A percentile compares a stretch with the other conserved stretches of the same genome.
Evolutionary conservation across 306 rosid species (phyloP).

Genomic region (Ammopiptanthus mongolicus): DNA sequence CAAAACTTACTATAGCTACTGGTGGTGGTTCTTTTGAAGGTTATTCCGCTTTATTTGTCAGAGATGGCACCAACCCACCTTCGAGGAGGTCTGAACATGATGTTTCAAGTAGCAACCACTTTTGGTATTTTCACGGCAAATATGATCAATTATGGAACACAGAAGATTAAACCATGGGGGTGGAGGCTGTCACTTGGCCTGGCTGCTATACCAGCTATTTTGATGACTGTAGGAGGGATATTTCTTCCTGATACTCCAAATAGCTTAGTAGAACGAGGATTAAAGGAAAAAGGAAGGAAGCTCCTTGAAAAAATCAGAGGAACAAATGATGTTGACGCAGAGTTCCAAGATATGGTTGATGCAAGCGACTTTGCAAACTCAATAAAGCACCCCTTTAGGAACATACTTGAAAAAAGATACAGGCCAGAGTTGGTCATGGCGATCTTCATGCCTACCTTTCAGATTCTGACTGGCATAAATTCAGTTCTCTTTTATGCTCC

Average conservation of each 20-base stretch:
- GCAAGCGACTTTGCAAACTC: constrained; percentile 70
- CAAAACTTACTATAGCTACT: constrained; percentile 9
- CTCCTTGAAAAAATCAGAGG: constrained; percentile 71
- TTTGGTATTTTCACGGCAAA: constrained; percentile 82
- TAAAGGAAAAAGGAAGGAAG: constrained; percentile 46
- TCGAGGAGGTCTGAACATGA: constrained; percentile 86
- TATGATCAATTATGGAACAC: constrained; percentile 85
- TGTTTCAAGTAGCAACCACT: constrained; percentile 94
- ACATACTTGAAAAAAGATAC: constrained; percentile 56
- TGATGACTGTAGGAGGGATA: constrained; percentile 78
- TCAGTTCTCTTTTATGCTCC: constrained; percentile 90
- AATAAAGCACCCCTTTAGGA: constrained; percentile 62
- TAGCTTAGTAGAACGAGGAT: constrained; percentile 70
- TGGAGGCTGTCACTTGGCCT: constrained; percentile 91
- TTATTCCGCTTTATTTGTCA: constrained; percentile 80
- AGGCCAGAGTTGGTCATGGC: constrained; percentile 86
- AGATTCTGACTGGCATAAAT: constrained; percentile 84
- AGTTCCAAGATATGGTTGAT: constrained; percentile 75
- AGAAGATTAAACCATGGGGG: constrained; percentile 76
- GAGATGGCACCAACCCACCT: constrained; percentile 96
- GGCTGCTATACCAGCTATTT: constrained; percentile 65
- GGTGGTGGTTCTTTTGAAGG: constrained; percentile 53
- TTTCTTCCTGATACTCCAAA: constrained; percentile 88
- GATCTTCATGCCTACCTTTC: constrained; percentile 77
- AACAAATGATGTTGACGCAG: constrained; percentile 63